These are phyloP conservation scores for Pythium chondricola DNA, from an alignment of 352 stramenopile species.

Conservation along the genomic window DNA sequence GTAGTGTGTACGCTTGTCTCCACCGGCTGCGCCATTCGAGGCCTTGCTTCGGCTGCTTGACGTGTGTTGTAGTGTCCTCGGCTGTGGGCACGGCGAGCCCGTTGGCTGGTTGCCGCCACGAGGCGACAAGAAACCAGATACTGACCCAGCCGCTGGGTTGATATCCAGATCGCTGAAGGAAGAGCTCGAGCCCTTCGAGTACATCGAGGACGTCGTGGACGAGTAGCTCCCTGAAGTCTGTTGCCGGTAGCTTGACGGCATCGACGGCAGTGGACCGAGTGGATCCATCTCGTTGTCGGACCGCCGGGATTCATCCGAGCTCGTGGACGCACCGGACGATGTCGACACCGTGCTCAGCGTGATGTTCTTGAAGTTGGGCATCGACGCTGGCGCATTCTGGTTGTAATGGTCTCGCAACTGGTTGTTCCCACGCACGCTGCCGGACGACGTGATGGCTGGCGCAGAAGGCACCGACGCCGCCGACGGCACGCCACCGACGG, in stretches of 20 bases:
- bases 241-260: conserved; percentile 11
- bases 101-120: conserved; percentile 28
- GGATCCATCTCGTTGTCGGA: conserved; percentile 18
- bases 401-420: conserved; percentile 3
- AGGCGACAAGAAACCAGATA: conserved; percentile 10
- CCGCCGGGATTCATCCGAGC: conserved; percentile 21
- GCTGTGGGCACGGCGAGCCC: conserved; percentile 17
- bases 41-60: conserved; percentile 4
- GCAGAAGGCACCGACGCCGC: conserved; percentile 3
- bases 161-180: conserved; percentile 22
- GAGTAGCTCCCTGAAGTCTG: conserved; percentile 6
- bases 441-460: not conserved
- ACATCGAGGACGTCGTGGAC: conserved; percentile 16
- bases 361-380: conserved; percentile 23
- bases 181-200: conserved; percentile 19
- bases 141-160: conserved; percentile 2
- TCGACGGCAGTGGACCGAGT: conserved; percentile 5
- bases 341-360: conserved; percentile 22
- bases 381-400: conserved; percentile 9
- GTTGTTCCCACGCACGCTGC: conserved; percentile 1
- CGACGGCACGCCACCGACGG: not conserved
- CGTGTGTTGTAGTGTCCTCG: conserved; percentile 6
- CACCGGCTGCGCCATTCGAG: not conserved
- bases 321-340: conserved; percentile 22
- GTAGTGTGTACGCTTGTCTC: conserved; percentile 59